These are phyloP conservation scores for Candida freyschussii DNA, from an alignment of 1,139 yeast species.

Conservation along the genomic window DNA sequence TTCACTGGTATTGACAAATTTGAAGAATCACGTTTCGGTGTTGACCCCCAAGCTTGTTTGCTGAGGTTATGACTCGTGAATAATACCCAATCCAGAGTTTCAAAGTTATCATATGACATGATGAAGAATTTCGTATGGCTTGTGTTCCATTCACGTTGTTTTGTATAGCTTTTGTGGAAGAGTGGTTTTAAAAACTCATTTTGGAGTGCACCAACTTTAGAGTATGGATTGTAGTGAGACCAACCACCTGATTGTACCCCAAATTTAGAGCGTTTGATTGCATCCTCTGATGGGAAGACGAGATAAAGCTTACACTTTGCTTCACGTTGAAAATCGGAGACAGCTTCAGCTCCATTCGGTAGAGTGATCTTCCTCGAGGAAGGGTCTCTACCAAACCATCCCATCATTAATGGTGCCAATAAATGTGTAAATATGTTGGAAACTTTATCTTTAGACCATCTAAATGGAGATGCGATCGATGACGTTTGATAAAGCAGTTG, in stretches of 20 bases:
- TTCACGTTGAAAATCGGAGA: constrained; percentile 27
- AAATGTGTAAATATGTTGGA: constrained; percentile 53
- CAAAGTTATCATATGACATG: constrained; percentile 46
- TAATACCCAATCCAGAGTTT: constrained; percentile 54
- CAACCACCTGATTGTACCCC: constrained; percentile 53
- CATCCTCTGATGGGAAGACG: constrained; percentile 44
- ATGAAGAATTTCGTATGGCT: constrained; percentile 43
- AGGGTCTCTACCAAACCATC: constrained; percentile 10
- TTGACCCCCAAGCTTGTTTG: constrained; percentile 64
- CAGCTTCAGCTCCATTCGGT: constrained; percentile 31
- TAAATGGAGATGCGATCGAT: constrained; percentile 53
- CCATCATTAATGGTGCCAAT: constrained; percentile 42
- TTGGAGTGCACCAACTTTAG: constrained; percentile 22
- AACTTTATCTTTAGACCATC: constrained; percentile 26
- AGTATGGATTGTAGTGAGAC: constrained; percentile 42
- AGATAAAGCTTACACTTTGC: constrained; percentile 41
- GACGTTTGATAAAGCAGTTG: constrained; percentile 53
- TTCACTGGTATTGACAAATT: constrained; percentile 11
- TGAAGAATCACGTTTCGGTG: constrained; percentile 7
- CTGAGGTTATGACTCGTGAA: constrained; percentile 65
- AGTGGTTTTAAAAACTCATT: constrained; percentile 6
- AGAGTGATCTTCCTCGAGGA: constrained; percentile 1
- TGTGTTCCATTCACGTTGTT: constrained; percentile 32
- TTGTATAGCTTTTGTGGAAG: constrained; percentile 25
- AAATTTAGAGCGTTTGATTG: constrained; percentile 39